Evolutionary conservation across 805 yeast genomes (phyloP), one percentile per base, ranked within the genome.

Genomic region (Dipodascopsis uninucleata): DNA sequence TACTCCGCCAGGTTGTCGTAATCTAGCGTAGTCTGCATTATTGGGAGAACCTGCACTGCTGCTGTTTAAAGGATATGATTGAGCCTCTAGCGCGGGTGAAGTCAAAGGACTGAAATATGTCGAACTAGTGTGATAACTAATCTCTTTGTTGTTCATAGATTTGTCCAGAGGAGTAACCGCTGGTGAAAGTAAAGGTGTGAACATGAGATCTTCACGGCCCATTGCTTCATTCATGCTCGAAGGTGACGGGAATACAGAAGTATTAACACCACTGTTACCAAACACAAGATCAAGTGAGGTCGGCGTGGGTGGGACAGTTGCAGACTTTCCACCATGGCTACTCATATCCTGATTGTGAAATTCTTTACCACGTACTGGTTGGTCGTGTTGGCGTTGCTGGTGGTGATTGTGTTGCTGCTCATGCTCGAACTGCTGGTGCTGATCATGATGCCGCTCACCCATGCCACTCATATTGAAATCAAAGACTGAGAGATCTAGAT

Each of bases 141-240:
- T 31, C 14, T 47, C 52, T n/a, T 37, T 35, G 18, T 31, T 36
- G 17, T 43, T 31, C 45, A 49, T 38, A 4, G 44, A 42, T 21
- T 40, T 35, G 4, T 67, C 86, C 57, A 73, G 56, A 1, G 87
- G 87, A 2, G 87, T 77, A 12, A 79, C 82, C 7, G 84, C 81
- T 0, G 94, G 94, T 1, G 89, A 81, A 1, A 81, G 76, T 49
- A 84, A 69, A 0, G 94, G 93, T 1, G 93, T 84, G 63, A 81
- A 84, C 43, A 50, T 36, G 47, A 43, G 43, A 47, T 49, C 26
- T 8, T 23, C 5, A 5, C 16, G 14, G 24, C 20, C 5, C 5
- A 14, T 36, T 12, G 4, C 6, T 5, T 49, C 53, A 23, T 38
- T 23, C n/a, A 44, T 18, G 26, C 49, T 52, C 28, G 45, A 36